Evolutionary conservation across 192 early-diverging fungal species (phyloP).

Genomic region (Coemansia sp.): DNA sequence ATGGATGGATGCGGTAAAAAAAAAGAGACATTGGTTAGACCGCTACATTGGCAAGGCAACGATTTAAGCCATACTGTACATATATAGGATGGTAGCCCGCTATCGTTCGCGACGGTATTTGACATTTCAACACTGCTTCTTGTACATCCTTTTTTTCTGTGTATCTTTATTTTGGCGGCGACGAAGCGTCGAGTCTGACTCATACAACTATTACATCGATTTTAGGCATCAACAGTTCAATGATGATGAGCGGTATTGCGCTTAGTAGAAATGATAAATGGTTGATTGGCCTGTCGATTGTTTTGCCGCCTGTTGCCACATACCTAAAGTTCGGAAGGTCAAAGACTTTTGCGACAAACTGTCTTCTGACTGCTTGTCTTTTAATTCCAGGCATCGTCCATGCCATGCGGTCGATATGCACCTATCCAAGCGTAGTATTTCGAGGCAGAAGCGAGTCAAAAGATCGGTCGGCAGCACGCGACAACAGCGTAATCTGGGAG

Average conservation of each 20-base stretch:
- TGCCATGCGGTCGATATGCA: slow-evolving; percentile 29
- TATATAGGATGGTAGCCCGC: too few species aligned
- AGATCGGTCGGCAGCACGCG: slow-evolving; percentile 11
- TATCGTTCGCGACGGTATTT: too few species aligned
- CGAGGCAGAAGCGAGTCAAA: slow-evolving; percentile 16
- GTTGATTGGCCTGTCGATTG: slow-evolving; percentile 23
- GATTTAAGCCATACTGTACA: too few species aligned
- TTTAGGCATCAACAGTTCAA: not conserved
- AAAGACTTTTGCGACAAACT: slow-evolving; percentile 28
- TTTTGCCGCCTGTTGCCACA: slow-evolving; percentile 28
- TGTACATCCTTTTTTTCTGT: too few species aligned
- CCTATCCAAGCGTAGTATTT: slow-evolving; percentile 43
- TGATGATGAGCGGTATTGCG: slow-evolving; percentile 31
- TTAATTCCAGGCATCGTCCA: slow-evolving; percentile 34
- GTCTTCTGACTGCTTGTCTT: slow-evolving; percentile 30
- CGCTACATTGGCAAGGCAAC: too few species aligned
- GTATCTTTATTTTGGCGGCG: too few species aligned
- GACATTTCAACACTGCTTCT: too few species aligned
- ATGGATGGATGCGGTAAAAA: too few species aligned
- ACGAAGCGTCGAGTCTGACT: not conserved
- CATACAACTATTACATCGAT: not conserved
- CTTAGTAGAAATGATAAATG: slow-evolving; percentile 34
- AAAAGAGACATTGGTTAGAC: too few species aligned
- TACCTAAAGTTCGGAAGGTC: slow-evolving; percentile 46
- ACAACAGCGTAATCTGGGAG: slow-evolving; percentile 44